Base-by-base conservation (phyloP, 1,284 basidiomycete genomes). In the Ceratobasidium sp. region DNA sequence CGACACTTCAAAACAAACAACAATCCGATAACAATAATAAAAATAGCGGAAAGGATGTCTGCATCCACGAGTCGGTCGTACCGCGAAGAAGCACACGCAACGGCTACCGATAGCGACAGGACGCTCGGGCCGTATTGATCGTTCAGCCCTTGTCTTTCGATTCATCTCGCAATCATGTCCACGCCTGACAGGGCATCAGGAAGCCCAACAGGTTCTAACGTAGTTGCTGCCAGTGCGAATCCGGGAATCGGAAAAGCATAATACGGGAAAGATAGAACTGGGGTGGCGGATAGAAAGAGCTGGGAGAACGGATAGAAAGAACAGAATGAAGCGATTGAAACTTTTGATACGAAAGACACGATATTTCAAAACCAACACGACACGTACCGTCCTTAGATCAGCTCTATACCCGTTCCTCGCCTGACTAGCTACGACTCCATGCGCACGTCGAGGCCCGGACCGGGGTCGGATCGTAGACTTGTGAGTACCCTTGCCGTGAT, bases 121-220 rank as follows among this genome's bases (percentile, higher is more conserved):
- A 89, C 86, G 88, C 88, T 87, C 83, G 82, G 85, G 85, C 87
- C 58, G 79, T 88, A 89, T 92, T 92, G 91, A 92, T 92, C 91
- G 88, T 83, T 87, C 86, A 79, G 83, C 86, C 83, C 83, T 80
- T 83, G 84, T 84, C 85, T 84, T 82, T 83, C 84, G 84, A 89
- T 86, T 80, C 88, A 81, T 94, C 85, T 94, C 90, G 93, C 93
- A 94, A 89, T 91, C 92, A 87, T 93, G 91, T 94, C 93, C 92
- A 94, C 93, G 89, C 93, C 93, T 92, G 89, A 87, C 92, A 89
- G 91, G 77, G 84, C 82, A 82, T 87, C 85, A 85, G 91, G 92
- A 86, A 90, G 80, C 75, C 75, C 75, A 79, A 78, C 79, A 79
- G 82, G 80, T 91, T 93, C 92, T 92, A 91, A 90, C 90, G 89